Percentiles rank a stretch among this genome's conserved stretches.
Evolutionary conservation across 2,329 filamentous ascomycete genomes (phyloP).

Genomic region (Neofusicoccum laricinum): DNA sequence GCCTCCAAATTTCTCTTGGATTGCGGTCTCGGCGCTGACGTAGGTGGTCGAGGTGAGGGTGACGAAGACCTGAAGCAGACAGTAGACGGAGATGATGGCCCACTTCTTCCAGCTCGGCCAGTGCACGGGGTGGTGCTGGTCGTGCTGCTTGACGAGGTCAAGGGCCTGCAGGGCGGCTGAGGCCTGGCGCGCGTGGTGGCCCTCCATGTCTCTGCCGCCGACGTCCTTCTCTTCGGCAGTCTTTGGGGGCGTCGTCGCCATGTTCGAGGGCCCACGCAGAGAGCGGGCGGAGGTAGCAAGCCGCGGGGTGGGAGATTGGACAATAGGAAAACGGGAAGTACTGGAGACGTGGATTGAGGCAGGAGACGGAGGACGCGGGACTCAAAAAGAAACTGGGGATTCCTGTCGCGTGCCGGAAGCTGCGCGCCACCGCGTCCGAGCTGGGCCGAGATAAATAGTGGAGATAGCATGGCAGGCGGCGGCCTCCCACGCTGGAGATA

Average conservation of each 20-base stretch:
- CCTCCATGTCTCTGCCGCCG: constrained; percentile 2
- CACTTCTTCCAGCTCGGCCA: constrained; percentile 14
- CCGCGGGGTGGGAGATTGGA: not conserved
- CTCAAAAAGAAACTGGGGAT: not conserved
- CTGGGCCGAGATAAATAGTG: constrained; percentile 17
- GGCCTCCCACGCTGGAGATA: not conserved
- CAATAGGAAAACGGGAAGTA: not conserved
- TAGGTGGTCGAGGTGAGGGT: constrained; percentile 10
- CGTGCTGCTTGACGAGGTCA: constrained; percentile 14
- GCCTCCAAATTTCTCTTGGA: constrained; percentile 14
- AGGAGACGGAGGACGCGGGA: not conserved
- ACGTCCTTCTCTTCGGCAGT: constrained; percentile 1
- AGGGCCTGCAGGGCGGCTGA: constrained; percentile 11
- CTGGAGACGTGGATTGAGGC: not conserved
- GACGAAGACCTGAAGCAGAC: constrained; percentile 16
- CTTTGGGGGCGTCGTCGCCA: constrained; percentile 1
- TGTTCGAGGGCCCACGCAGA: not conserved
- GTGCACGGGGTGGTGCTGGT: constrained; percentile 15
- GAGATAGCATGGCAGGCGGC: not conserved
- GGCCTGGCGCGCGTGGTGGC: not conserved
- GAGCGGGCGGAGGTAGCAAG: not conserved
- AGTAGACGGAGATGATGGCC: constrained; percentile 15
- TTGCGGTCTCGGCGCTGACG: constrained; percentile 13
- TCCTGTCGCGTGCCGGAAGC: not conserved
- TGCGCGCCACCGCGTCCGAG: not conserved